Base-by-base conservation (phyloP, 2,329 filamentous ascomycete genomes). In the Fusarium cicatricum region DNA sequence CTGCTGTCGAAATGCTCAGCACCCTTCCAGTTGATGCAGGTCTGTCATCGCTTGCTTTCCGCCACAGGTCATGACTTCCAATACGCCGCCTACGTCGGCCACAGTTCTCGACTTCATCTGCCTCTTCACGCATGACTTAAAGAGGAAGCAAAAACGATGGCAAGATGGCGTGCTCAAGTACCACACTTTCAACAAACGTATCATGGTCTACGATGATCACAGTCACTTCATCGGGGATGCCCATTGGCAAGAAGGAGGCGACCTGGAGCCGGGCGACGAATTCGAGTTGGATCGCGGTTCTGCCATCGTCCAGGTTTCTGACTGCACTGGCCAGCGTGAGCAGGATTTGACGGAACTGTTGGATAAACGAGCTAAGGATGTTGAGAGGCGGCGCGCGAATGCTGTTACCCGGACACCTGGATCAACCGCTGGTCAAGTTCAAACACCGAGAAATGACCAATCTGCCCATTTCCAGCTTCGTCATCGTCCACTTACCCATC, bases 131-230 rank as follows among this genome's bases (percentile, higher is more conserved):
- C 86, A 91, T 71, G 93, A 97, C 71, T 74, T 96, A 36, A 86
- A 87, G 45, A 87, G 91, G 51, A 97, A 97, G 77, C 88, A 91
- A 66, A 97, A 97, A 73, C 82, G 91, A 57, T 97, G 93, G 93
- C 91, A 96, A 69, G 93, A 97, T 87, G 93, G 94, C 31, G 87
- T 87, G 45, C 84, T 97, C 58, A 90, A 89, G 62, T 96, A 89
- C 62, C 93, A 97, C 71, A 89, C 90, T 1, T 97, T 96, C 83
- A 97, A 97, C 77, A 91, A 88, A 70, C 87, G 91, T 5, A 80
- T 95, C 55, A 96, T 97, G 91, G 90, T 96, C 7, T 94, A 95
- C 67, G 92, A 97, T 72, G 87, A 91, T 40, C 80, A 85, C 3
- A 86, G 90, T 0, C 91, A 93, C 71, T 91, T 89, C 62, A 83